Evolutionary conservation across 2,329 filamentous ascomycete genomes (phyloP).

Genomic region (Claviceps purpurea): DNA sequence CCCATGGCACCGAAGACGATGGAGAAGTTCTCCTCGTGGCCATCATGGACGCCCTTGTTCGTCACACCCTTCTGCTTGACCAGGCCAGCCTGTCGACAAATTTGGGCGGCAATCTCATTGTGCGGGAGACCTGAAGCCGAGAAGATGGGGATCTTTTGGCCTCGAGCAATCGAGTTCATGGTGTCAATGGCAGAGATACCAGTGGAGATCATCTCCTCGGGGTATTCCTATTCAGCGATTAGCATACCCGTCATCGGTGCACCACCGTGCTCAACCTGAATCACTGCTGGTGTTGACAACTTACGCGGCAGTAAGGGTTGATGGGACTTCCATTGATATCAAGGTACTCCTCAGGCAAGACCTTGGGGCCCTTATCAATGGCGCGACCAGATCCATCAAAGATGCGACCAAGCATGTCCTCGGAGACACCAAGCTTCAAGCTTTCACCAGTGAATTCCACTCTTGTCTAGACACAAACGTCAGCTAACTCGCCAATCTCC

Average conservation of each 20-base stretch:
- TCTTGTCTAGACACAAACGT: conserved; percentile 52
- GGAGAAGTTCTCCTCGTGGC: conserved; percentile 97
- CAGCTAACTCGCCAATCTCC: conserved; percentile 9
- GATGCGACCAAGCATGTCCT: conserved; percentile 98
- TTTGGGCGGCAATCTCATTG: conserved; percentile 98
- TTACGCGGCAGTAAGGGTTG: conserved; percentile 91
- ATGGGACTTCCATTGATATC: conserved; percentile 99
- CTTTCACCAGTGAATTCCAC: conserved; percentile 96
- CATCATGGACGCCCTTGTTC: conserved; percentile 92
- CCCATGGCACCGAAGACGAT: conserved; percentile 99
- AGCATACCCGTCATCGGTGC: conserved; percentile 4
- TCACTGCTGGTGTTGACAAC: neutral
- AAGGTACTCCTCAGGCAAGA: conserved; percentile 92
- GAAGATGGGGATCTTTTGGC: conserved; percentile 99
- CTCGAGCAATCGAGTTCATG: conserved; percentile 96
- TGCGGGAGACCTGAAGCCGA: conserved; percentile 95
- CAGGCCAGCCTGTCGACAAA: conserved; percentile 90
- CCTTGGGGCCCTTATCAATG: conserved; percentile 98
- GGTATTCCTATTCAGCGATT: conserved; percentile 58
- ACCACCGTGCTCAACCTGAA: neutral
- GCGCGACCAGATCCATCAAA: conserved; percentile 96
- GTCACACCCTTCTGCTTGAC: conserved; percentile 66
- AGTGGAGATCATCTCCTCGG: conserved; percentile 99
- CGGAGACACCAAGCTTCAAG: conserved; percentile 95
- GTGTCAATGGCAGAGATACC: conserved; percentile 99